Conservation (phyloP, 495 filamentous ascomycete species). For the Cudoniella acicularis region DNA sequence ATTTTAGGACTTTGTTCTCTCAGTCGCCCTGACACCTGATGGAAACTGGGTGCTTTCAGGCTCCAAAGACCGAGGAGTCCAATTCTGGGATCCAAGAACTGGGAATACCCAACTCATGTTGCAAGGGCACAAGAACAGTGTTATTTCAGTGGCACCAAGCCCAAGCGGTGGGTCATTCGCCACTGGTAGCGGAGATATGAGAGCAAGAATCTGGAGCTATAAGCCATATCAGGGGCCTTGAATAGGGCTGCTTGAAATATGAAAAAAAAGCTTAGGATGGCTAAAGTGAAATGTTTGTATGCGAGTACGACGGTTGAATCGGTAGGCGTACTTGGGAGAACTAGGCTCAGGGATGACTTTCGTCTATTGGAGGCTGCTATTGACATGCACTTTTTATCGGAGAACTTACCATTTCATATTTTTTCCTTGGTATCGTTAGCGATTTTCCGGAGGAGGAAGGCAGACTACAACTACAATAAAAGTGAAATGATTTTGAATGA, state of each 20-base stretch:
- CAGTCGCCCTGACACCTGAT: slow-evolving; percentile 83
- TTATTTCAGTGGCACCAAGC: slow-evolving; percentile 85
- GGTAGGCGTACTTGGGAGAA: background rate
- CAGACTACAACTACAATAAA: background rate
- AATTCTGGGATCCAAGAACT: slow-evolving; percentile 89
- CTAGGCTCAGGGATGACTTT: background rate
- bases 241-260: slow-evolving; percentile 7
- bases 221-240: slow-evolving; percentile 42
- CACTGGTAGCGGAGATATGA: slow-evolving; percentile 87
- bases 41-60: slow-evolving; percentile 88
- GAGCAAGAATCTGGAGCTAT: slow-evolving; percentile 85
- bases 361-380: background rate
- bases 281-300: background rate
- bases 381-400: background rate
- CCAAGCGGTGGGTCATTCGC: slow-evolving; percentile 77
- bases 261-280: background rate
- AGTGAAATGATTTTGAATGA: background rate
- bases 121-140: slow-evolving; percentile 89
- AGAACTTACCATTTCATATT: background rate
- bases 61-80: slow-evolving; percentile 85
- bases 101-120: slow-evolving; percentile 89
- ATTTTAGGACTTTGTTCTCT: slow-evolving; percentile 80
- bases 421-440: background rate
- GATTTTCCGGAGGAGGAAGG: background rate
- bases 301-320: background rate